Percentiles rank a stretch among this genome's conserved stretches.
Evolutionary conservation across 2,329 filamentous ascomycete species (phyloP).

Genomic region (Arthroderma uncinatum): DNA sequence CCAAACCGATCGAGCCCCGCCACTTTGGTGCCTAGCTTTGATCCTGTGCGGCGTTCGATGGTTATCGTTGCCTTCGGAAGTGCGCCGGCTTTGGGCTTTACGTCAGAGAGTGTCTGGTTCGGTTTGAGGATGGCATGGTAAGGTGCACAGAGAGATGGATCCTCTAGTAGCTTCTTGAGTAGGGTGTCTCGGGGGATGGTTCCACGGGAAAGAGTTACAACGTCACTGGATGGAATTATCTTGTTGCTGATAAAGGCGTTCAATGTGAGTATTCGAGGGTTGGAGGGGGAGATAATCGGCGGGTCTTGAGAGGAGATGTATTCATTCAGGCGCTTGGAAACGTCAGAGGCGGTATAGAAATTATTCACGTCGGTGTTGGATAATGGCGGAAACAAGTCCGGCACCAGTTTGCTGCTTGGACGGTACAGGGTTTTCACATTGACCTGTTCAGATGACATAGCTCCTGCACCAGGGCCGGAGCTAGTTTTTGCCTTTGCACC

Average conservation of each 20-base stretch:
- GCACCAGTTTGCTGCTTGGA: constrained; percentile 47
- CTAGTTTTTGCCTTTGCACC: constrained; percentile 18
- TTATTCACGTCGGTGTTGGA: constrained; percentile 41
- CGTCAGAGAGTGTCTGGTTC: constrained; percentile 28
- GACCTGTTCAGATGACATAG: constrained; percentile 25
- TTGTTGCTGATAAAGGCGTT: constrained; percentile 53
- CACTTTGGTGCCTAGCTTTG: constrained; percentile 55
- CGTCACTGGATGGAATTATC: constrained; percentile 48
- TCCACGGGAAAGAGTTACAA: constrained; percentile 46
- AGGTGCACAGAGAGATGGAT: constrained; percentile 38
- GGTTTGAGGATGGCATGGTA: constrained; percentile 46
- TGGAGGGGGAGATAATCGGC: constrained; percentile 44
- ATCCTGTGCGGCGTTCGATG: constrained; percentile 54
- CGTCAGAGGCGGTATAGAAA: constrained; percentile 50
- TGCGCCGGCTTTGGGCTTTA: constrained; percentile 52
- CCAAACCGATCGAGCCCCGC: constrained; percentile 51
- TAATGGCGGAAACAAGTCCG: constrained; percentile 41
- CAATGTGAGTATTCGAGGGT: constrained; percentile 51
- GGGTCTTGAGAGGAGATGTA: constrained; percentile 48
- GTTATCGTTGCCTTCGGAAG: constrained; percentile 50
- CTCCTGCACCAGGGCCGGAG: constrained; percentile 31
- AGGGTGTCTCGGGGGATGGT: constrained; percentile 50
- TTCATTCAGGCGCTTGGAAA: constrained; percentile 45
- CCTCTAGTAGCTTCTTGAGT: constrained; percentile 47
- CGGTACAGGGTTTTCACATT: constrained; percentile 44